Evolutionary conservation across 2,329 filamentous ascomycete species (phyloP), one percentile per base, ranked within the genome.

Genomic region (Massarina eburnea): DNA sequence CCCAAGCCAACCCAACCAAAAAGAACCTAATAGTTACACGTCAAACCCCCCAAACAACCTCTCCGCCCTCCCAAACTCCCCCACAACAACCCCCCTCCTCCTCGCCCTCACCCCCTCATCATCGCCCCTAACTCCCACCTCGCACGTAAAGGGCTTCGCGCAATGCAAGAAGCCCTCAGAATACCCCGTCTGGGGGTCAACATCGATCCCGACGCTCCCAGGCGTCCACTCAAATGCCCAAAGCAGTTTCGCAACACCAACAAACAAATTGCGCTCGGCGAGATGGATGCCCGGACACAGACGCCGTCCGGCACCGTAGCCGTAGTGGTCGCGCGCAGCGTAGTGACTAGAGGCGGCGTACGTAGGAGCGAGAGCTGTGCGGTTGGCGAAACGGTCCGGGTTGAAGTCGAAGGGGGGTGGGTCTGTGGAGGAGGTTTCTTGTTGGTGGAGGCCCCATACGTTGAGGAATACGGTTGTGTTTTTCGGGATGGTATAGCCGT

Each of bases 401-500:
- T 52, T 36, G 40, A 57, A 57, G 1, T n/a, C 22, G 9, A 58
- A 54, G 2, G 58, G 53, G 8, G 58, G 45, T 8, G 55, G 49
- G 29, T 49, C 55, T 3, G 48, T 42, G 1, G 46, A 32, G 3
- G 54, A 46, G 29, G 61, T 61, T n/a, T n/a, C n/a, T n/a, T n/a
- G n/a, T 24, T 67, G 55, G 37, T 74, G 71, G 41, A 75, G 67
- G 15, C 67, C 71, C 59, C 57, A 71, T 1, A 53, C 58, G 33
- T 64, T 72, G 3, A 73, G 55, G 4, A 76, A 56, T 5, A 74
- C 55, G 4, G 64, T 66, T 2, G 66, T 68, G 1, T 66, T 69
- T 27, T 69, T 72, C 3, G 75, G 74, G 24, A 77, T 66, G 6
- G 61, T 57, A 17, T 70, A 69, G 8, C 71, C 73, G 24, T 72